phyloP scores from a whole-genome alignment of 164 flowering plant species.

The Tetrastigma voinierianum region DNA sequence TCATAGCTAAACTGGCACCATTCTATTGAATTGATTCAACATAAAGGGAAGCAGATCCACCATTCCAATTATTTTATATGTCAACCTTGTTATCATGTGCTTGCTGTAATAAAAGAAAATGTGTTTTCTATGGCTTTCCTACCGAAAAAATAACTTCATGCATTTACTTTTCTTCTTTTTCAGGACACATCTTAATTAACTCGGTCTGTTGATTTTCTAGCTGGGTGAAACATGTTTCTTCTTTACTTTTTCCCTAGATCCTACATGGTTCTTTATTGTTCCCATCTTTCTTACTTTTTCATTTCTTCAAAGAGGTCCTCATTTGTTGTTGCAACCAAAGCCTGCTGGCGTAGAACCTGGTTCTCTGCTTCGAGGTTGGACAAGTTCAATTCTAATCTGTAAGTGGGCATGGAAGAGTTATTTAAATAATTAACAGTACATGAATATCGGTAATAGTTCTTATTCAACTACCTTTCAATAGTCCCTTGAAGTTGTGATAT shows the following conservation, averaged over 20 bases:
- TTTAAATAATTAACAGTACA: constrained; percentile 5
- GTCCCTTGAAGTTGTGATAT: constrained; percentile 55
- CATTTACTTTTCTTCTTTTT: too few species aligned
- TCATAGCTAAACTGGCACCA: too few species aligned
- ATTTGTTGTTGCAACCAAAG: constrained; percentile 54
- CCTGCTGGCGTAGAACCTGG: constrained; percentile 82
- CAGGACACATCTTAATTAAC: too few species aligned
- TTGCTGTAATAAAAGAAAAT: too few species aligned
- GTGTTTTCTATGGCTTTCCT: too few species aligned
- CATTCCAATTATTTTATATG: too few species aligned
- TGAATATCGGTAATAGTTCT: neutral
- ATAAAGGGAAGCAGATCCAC: too few species aligned
- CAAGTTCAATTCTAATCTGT: constrained; percentile 60
- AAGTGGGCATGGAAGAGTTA: constrained; percentile 5
- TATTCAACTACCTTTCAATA: constrained; percentile 53
- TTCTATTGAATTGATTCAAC: too few species aligned
- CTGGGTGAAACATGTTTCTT: too few species aligned
- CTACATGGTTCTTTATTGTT: constrained; percentile 30
- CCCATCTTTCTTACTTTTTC: constrained; percentile 38
- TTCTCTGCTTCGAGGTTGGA: constrained; percentile 84
- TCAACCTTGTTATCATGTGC: too few species aligned
- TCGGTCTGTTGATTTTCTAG: too few species aligned
- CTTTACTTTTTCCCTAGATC: constrained; percentile 11
- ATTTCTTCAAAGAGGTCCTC: constrained; percentile 59
- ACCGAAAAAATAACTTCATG: too few species aligned